Evolutionary conservation across 306 rosid species (phyloP), one percentile per base, ranked within the genome.

Genomic region (Rubus idaeus): DNA sequence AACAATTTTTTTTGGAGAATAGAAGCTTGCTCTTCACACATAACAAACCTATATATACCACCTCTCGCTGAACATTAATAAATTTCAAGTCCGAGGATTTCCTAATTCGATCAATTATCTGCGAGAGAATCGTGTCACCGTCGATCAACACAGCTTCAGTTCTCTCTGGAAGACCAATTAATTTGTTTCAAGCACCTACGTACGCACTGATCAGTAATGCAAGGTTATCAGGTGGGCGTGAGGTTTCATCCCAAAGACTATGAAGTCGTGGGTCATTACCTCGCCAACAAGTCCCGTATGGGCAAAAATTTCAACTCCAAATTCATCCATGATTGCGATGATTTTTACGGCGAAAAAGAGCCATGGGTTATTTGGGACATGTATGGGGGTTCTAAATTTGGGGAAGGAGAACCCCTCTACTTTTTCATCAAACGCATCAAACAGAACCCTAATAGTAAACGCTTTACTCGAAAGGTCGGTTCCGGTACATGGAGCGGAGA

Each of bases 341-440:
- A 63, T 37, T 3, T 63, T 3, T 63, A 62, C 2, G 67, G 67
- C 2, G 68, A 37, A 3, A 63, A 14, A 18, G 68, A 63, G 46
- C 68, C 68, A 4, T 63, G 68, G 68, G 21, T 37, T 37, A 37
- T 63, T 14, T 63, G 68, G 68, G 68, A 63, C 42, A 37, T 14
- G 68, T 63, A 63, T 63, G 21, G 45, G 2, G 21, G 45, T 63
- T 6, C 68, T 35, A 35, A 10, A 39, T 14, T 2, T 14, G 68
- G 37, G 21, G 45, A 63, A 35, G 68, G 68, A 63, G 68, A 63
- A 8, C 45, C 68, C 2, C 9, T 63, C 21, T 37, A 63, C 44
- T 62, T 62, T 20, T 63, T 35, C 42, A 63, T 45, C 45, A 63
- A 63, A 44, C 68, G 68, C 45, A 37, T 63, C 45, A 37, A 63